A percentile compares a stretch with the other conserved stretches of the same genome.
Evolutionary conservation across 768 basidiomycete species (phyloP).

Genomic region (Erythrobasidium yunnanense): DNA sequence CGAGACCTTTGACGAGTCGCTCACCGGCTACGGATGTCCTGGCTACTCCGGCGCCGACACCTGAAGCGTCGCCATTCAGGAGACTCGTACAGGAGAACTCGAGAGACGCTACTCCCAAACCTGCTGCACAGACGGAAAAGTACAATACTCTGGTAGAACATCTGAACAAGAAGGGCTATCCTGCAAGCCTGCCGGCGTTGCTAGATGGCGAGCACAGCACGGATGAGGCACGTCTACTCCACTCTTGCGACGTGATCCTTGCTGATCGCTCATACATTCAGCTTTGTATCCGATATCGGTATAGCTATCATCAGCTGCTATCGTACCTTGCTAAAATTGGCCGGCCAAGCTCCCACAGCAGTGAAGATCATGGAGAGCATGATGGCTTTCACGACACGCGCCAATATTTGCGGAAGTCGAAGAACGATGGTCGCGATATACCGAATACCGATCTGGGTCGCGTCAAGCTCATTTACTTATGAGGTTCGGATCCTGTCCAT

Average conservation of each 20-base stretch:
- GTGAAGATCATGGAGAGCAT: no score
- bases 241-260: background rate
- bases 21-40: background rate
- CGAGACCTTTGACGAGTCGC: background rate
- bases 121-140: background rate
- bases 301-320: conserved; percentile 5
- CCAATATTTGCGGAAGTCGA: background rate
- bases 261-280: background rate
- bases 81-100: conserved; percentile 34
- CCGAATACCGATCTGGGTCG: background rate
- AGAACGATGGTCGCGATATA: background rate
- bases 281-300: conserved; percentile 20
- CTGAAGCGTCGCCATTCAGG: background rate
- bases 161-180: conserved; percentile 43
- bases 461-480: conserved; percentile 9
- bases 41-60: conserved; percentile 8
- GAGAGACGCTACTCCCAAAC: conserved; percentile 29
- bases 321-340: conserved; percentile 7
- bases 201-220: conserved; percentile 85
- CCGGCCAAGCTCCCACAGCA: no score
- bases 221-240: conserved; percentile 70
- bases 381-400: no score
- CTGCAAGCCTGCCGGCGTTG: conserved; percentile 50
- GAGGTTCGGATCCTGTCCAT: background rate
- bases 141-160: conserved; percentile 8